Evolutionary conservation across 371 early-diverging fungal genomes (phyloP).

Genomic region (Mortierella polycephala): DNA sequence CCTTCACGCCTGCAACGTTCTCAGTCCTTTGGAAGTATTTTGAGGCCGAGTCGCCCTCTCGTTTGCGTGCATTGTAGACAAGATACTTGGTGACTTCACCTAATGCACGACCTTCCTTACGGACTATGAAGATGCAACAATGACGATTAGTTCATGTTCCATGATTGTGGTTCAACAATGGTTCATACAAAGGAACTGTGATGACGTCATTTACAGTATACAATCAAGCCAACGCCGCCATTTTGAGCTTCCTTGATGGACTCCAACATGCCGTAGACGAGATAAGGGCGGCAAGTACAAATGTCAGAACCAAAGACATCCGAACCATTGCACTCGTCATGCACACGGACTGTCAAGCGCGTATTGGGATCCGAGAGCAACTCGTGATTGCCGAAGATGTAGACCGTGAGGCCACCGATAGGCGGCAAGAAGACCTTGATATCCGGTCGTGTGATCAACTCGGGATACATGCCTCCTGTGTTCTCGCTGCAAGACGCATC

Average conservation of each 20-base stretch:
- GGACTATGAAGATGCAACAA: slow-evolving; percentile 58
- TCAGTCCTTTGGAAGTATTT: slow-evolving; percentile 94
- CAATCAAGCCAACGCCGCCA: slow-evolving; percentile 94
- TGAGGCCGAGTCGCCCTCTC: slow-evolving; percentile 93
- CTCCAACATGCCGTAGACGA: slow-evolving; percentile 94
- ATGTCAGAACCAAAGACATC: slow-evolving; percentile 96
- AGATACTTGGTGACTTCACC: slow-evolving; percentile 98
- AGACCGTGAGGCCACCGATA: slow-evolving; percentile 93
- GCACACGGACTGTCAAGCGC: slow-evolving; percentile 89
- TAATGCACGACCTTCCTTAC: slow-evolving; percentile 95
- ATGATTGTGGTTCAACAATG: no score
- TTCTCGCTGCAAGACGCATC: slow-evolving; percentile 64
- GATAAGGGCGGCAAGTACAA: slow-evolving; percentile 95
- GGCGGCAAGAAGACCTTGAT: slow-evolving; percentile 95
- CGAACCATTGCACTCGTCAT: slow-evolving; percentile 94
- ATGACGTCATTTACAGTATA: slow-evolving; percentile 82
- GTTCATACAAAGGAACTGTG: neutral
- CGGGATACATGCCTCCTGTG: slow-evolving; percentile 96
- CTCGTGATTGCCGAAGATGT: slow-evolving; percentile 92
- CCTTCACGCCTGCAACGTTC: slow-evolving; percentile 94
- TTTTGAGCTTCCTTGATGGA: slow-evolving; percentile 90
- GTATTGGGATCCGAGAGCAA: slow-evolving; percentile 84
- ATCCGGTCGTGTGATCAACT: slow-evolving; percentile 94
- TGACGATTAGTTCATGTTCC: no score
- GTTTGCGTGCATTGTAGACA: slow-evolving; percentile 94